Conservation (phyloP, 257 asterid species). For the Lycium barbarum region DNA sequence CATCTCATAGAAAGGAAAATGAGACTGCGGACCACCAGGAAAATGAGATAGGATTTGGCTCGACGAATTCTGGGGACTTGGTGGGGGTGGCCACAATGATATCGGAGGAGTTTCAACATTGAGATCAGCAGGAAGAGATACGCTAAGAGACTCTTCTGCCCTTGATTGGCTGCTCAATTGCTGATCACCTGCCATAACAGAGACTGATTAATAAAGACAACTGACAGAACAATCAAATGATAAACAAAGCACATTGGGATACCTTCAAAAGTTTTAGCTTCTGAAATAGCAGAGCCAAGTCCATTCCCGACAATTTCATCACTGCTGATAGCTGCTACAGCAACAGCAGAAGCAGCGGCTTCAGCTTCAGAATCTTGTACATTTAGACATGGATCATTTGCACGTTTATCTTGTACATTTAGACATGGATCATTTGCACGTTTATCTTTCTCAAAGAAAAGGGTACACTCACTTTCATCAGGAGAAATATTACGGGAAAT, state of each 20-base stretch:
- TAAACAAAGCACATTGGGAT: conserved; percentile 33
- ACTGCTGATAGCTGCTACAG: conserved; percentile 87
- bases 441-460: conserved; percentile 73
- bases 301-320: conserved; percentile 71
- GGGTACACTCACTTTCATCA: conserved; percentile 56
- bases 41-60: conserved; percentile 84
- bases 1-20: conserved; percentile 92
- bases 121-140: conserved; percentile 97
- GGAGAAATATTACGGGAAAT: conserved; percentile 59
- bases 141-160: conserved; percentile 77
- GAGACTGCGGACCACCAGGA: conserved; percentile 85
- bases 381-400: conserved; percentile 56
- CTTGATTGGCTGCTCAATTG: conserved; percentile 62
- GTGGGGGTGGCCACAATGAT: conserved; percentile 86
- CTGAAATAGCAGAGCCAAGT: conserved; percentile 55
- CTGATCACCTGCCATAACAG: conserved; percentile 61
- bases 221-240: conserved; percentile 5
- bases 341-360: conserved; percentile 95
- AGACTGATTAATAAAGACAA: conserved; percentile 30
- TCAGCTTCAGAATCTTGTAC: conserved; percentile 83
- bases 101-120: conserved; percentile 91
- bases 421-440: conserved; percentile 56
- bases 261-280: conserved; percentile 54
- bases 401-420: conserved; percentile 66
- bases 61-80: conserved; percentile 82